These are phyloP conservation scores for Scutellaria barbata DNA, from an alignment of 257 asterid genomes.

Conservation along the genomic window DNA sequence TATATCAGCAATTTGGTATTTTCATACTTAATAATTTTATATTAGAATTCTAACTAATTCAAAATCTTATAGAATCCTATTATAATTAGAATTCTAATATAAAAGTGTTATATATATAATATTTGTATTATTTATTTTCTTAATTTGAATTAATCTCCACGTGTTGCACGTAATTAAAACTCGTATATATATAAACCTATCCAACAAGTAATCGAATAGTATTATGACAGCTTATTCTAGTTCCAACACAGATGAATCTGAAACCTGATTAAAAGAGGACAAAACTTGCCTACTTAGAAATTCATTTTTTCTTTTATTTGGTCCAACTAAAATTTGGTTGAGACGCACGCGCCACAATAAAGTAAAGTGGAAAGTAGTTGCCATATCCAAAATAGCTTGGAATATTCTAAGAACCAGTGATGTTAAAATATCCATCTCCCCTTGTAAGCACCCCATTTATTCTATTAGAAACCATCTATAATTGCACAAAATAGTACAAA, in stretches of 20 bases:
- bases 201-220: neutral
- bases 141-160: too few species aligned
- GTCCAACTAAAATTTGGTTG: neutral
- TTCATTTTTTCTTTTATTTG: too few species aligned
- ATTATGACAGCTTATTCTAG: neutral
- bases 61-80: too few species aligned
- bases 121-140: too few species aligned
- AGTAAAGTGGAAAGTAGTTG: neutral
- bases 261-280: neutral
- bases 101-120: too few species aligned
- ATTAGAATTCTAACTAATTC: too few species aligned
- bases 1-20: too few species aligned
- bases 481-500: constrained; percentile 18
- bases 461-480: neutral
- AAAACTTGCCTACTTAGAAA: neutral
- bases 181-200: neutral
- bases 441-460: neutral
- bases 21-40: too few species aligned
- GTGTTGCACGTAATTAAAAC: too few species aligned
- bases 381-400: neutral
- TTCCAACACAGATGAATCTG: neutral
- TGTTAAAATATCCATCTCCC: neutral
- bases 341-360: neutral
- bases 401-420: neutral
- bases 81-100: too few species aligned